Conservation (phyloP, 306 rosid genomes). For the Styphnolobium japonicum region DNA sequence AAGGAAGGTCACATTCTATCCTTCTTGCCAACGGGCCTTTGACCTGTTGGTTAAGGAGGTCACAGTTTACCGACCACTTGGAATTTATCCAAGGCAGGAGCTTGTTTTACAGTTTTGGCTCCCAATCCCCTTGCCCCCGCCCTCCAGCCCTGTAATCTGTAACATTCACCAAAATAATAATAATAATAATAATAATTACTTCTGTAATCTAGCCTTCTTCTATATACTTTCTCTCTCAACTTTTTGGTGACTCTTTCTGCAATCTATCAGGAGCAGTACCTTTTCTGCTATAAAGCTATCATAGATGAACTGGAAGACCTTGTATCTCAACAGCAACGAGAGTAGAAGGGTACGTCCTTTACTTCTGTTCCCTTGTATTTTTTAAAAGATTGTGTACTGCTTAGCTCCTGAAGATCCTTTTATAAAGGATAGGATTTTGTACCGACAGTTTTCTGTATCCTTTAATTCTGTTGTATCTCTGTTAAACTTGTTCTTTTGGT, state of each 20-base stretch:
- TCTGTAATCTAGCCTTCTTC: not conserved
- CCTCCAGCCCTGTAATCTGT: not conserved
- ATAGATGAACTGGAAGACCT: slow-evolving; percentile 76
- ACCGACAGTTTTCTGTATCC: not conserved
- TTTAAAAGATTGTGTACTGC: not conserved
- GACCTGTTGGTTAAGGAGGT: not conserved
- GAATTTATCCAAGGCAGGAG: not conserved
- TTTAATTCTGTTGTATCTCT: not conserved
- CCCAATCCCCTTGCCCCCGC: not conserved
- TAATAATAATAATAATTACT: not conserved
- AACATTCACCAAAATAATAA: not conserved
- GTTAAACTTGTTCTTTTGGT: not conserved
- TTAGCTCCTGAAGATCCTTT: slow-evolving; percentile 19
- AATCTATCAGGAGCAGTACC: slow-evolving; percentile 56
- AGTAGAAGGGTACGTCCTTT: slow-evolving; percentile 35
- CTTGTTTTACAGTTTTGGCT: slow-evolving; percentile 3
- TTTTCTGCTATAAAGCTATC: slow-evolving; percentile 60
- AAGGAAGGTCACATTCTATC: not conserved
- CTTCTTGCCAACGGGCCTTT: not conserved
- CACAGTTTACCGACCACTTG: not conserved
- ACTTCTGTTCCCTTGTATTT: slow-evolving; percentile 6
- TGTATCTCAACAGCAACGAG: slow-evolving; percentile 40
- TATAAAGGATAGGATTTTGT: not conserved
- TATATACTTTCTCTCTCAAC: not conserved
- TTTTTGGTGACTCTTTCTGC: slow-evolving; percentile 15